A percentile compares a stretch with the other conserved stretches of the same genome.
Evolutionary conservation across 2,329 filamentous ascomycete species (phyloP).

Genomic region (Huntiella omanensis): DNA sequence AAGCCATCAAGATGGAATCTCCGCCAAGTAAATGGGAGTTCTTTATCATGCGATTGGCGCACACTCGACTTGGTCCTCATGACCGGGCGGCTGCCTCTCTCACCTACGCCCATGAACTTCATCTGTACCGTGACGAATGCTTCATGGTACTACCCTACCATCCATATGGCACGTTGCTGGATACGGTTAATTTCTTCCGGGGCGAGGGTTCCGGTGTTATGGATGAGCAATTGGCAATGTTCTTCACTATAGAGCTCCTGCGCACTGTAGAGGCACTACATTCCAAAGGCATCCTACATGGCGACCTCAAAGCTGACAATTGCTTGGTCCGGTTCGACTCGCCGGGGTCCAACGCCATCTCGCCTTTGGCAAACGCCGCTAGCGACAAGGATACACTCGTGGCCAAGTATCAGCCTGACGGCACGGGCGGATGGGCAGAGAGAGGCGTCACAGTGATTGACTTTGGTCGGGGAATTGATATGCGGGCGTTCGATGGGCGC

Average conservation of each 20-base stretch:
- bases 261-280: slow-evolving; percentile 81
- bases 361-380: not conserved
- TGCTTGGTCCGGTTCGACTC: slow-evolving; percentile 68
- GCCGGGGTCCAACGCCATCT: slow-evolving; percentile 18
- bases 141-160: slow-evolving; percentile 79
- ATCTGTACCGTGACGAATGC: slow-evolving; percentile 76
- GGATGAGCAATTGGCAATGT: slow-evolving; percentile 87
- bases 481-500: slow-evolving; percentile 58
- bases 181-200: slow-evolving; percentile 75
- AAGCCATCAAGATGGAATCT: slow-evolving; percentile 89
- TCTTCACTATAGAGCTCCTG: slow-evolving; percentile 80
- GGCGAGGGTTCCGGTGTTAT: slow-evolving; percentile 54
- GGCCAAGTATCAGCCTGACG: slow-evolving; percentile 51
- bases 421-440: slow-evolving; percentile 56
- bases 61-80: slow-evolving; percentile 52
- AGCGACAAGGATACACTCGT: slow-evolving; percentile 23
- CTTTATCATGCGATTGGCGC: slow-evolving; percentile 74
- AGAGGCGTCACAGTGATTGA: slow-evolving; percentile 81
- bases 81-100: slow-evolving; percentile 59
- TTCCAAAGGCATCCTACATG: slow-evolving; percentile 61
- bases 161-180: slow-evolving; percentile 81
- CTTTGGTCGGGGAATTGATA: slow-evolving; percentile 87
- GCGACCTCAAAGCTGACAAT: slow-evolving; percentile 91
- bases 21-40: slow-evolving; percentile 89
- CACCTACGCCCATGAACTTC: slow-evolving; percentile 71